Percentiles rank a stretch among this genome's conserved stretches.
phyloP scores from a whole-genome alignment of 2,329 filamentous ascomycete genomes.

The Cladosporium sp. region DNA sequence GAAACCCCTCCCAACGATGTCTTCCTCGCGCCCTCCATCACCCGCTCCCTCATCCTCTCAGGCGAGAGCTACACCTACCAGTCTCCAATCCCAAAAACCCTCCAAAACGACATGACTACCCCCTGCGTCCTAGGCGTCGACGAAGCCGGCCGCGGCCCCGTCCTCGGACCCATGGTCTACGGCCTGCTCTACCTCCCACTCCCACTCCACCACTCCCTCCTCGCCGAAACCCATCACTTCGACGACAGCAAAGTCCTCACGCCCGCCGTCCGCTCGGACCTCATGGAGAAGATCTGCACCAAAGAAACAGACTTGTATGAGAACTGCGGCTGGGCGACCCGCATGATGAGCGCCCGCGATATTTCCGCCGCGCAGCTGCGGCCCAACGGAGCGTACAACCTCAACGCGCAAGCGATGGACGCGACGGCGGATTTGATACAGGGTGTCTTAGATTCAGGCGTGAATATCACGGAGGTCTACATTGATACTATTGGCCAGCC shows the following conservation, averaged over 20 bases:
- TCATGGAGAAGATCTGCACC: slow-evolving; percentile 74
- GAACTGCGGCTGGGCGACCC: slow-evolving; percentile 81
- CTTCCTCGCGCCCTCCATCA: slow-evolving; percentile 53
- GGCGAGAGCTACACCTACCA: slow-evolving; percentile 53
- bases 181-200: slow-evolving; percentile 70
- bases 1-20: slow-evolving; percentile 40
- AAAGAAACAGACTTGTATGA: slow-evolving; percentile 58
- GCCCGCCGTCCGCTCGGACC: slow-evolving; percentile 70
- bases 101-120: slow-evolving; percentile 46
- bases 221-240: slow-evolving; percentile 80
- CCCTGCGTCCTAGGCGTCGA: slow-evolving; percentile 85
- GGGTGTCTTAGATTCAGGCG: slow-evolving; percentile 72
- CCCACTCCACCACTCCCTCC: slow-evolving; percentile 67
- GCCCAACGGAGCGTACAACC: slow-evolving; percentile 69
- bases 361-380: slow-evolving; percentile 79
- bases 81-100: slow-evolving; percentile 44
- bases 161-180: slow-evolving; percentile 74
- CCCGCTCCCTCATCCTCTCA: slow-evolving; percentile 41
- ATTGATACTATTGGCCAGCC: slow-evolving; percentile 93
- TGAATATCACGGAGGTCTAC: slow-evolving; percentile 86
- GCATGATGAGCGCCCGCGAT: slow-evolving; percentile 78
- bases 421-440: slow-evolving; percentile 82
- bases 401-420: slow-evolving; percentile 95
- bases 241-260: slow-evolving; percentile 95
- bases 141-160: slow-evolving; percentile 89